These are phyloP conservation scores for Fusarium anguioides DNA, from an alignment of 2,329 filamentous ascomycete genomes.

Conservation along the genomic window DNA sequence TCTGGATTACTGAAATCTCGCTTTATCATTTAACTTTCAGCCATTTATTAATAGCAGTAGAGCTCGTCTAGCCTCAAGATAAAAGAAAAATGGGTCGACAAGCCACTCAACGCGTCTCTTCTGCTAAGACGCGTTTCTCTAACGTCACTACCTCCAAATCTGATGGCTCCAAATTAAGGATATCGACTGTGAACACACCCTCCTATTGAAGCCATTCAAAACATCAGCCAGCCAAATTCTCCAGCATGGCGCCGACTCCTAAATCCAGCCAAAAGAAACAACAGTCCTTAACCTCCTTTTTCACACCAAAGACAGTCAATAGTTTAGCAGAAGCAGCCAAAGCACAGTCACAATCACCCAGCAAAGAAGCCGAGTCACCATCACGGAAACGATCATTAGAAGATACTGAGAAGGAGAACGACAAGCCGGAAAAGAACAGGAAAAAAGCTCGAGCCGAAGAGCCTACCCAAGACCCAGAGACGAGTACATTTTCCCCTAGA, in stretches of 20 bases:
- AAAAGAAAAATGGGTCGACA: conserved; percentile 24
- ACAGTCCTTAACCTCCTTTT: conserved; percentile 87
- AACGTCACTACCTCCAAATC: conserved; percentile 39
- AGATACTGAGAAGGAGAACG: conserved; percentile 58
- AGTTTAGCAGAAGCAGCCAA: conserved; percentile 50
- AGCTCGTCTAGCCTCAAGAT: no score
- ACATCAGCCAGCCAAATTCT: not conserved
- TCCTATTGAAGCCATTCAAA: not conserved
- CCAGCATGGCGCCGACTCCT: conserved; percentile 51
- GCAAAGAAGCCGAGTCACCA: conserved; percentile 45
- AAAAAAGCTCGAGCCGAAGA: conserved; percentile 61
- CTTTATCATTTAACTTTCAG: no score
- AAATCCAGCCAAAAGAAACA: conserved; percentile 72
- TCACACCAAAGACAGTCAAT: conserved; percentile 71
- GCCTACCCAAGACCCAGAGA: conserved; percentile 50
- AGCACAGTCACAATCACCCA: conserved; percentile 44
- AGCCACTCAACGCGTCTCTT: conserved; percentile 47
- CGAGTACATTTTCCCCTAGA: conserved; percentile 52
- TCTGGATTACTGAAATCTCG: no score
- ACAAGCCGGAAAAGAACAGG: conserved; percentile 50
- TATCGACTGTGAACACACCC: conserved; percentile 20
- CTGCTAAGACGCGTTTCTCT: conserved; percentile 37
- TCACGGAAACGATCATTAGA: conserved; percentile 64
- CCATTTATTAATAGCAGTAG: no score
- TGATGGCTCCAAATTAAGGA: not conserved